These are phyloP conservation scores for Cutaneotrichosporon dermatis DNA, from an alignment of 1,284 basidiomycete species.

Conservation along the genomic window DNA sequence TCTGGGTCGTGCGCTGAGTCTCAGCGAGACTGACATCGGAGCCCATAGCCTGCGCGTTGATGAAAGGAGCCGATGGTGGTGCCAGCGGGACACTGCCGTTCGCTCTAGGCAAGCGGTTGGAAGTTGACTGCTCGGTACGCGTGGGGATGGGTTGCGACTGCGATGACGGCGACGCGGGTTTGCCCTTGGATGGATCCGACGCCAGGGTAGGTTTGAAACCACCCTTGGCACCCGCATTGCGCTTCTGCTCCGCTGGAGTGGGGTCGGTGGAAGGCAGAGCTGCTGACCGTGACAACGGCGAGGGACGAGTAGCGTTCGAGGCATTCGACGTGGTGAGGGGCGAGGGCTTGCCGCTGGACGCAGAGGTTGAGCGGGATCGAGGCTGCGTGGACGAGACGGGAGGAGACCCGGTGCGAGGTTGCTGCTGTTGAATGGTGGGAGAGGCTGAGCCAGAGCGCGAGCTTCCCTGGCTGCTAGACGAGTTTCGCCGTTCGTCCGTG, in stretches of 20 bases:
- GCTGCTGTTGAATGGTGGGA: neutral
- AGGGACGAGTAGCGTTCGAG: slow-evolving; percentile 22
- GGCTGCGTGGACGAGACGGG: slow-evolving; percentile 1
- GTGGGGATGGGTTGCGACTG: slow-evolving; percentile 11
- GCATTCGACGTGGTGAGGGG: slow-evolving; percentile 30
- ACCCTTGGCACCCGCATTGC: slow-evolving; percentile 53
- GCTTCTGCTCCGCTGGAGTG: slow-evolving; percentile 52
- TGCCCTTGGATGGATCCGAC: slow-evolving; percentile 47
- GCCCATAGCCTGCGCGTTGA: slow-evolving; percentile 30
- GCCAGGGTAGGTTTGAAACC: slow-evolving; percentile 61
- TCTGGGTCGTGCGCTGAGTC: slow-evolving; percentile 40
- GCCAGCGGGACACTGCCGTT: slow-evolving; percentile 16
- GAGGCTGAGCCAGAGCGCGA: slow-evolving; percentile 2
- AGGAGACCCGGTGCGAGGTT: neutral
- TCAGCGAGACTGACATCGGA: slow-evolving; percentile 41
- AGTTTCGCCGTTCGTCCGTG: slow-evolving; percentile 11
- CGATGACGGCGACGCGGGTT: slow-evolving; percentile 16
- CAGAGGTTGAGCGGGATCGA: slow-evolving; percentile 6
- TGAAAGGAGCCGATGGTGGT: slow-evolving; percentile 32
- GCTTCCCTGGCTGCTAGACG: slow-evolving; percentile 14
- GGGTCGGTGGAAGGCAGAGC: slow-evolving; percentile 15
- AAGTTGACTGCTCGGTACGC: slow-evolving; percentile 5
- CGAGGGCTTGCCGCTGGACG: slow-evolving; percentile 14
- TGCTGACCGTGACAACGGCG: slow-evolving; percentile 32
- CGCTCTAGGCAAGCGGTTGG: neutral